A percentile compares a stretch with the other conserved stretches of the same genome.
Evolutionary conservation across 129 eudicot genomes (phyloP).

Genomic region (Glebionis coronaria): DNA sequence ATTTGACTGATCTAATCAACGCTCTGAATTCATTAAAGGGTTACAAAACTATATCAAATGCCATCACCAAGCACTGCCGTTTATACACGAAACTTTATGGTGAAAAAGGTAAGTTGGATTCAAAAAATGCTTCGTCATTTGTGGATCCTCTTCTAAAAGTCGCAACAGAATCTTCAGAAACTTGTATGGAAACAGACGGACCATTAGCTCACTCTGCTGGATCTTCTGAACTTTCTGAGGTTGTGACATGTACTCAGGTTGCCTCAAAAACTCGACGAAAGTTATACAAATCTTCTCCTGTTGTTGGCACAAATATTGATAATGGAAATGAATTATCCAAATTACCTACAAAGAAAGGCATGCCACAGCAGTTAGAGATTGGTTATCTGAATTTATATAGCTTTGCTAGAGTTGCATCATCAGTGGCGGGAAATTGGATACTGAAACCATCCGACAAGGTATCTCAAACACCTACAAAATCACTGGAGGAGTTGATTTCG

Average conservation of each 20-base stretch:
- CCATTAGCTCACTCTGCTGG: slow-evolving; percentile 38
- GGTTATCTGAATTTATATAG: slow-evolving; percentile 57
- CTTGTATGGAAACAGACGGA: not conserved
- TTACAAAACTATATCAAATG: slow-evolving; percentile 40
- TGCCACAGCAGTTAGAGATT: slow-evolving; percentile 20
- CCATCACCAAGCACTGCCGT: slow-evolving; percentile 55
- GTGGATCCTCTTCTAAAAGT: not conserved
- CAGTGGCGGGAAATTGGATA: slow-evolving; percentile 48
- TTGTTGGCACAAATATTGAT: not conserved
- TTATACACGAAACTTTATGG: slow-evolving; percentile 32
- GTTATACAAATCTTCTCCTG: not conserved
- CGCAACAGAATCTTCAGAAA: slow-evolving; percentile 8
- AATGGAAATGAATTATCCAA: slow-evolving; percentile 16
- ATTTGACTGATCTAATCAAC: slow-evolving; percentile 48
- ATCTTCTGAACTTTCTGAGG: slow-evolving; percentile 50
- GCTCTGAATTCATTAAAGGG: slow-evolving; percentile 41
- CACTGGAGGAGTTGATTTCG: slow-evolving; percentile 57
- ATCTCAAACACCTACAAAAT: slow-evolving; percentile 37
- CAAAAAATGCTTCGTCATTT: slow-evolving; percentile 22
- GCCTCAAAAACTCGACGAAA: slow-evolving; percentile 13
- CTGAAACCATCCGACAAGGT: slow-evolving; percentile 56
- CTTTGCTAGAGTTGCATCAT: slow-evolving; percentile 74
- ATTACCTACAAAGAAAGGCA: slow-evolving; percentile 22
- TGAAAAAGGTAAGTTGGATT: slow-evolving; percentile 38
- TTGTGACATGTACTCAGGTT: slow-evolving; percentile 15